phyloP scores from a whole-genome alignment of 495 filamentous ascomycete species.

The Penicillium daleae region DNA sequence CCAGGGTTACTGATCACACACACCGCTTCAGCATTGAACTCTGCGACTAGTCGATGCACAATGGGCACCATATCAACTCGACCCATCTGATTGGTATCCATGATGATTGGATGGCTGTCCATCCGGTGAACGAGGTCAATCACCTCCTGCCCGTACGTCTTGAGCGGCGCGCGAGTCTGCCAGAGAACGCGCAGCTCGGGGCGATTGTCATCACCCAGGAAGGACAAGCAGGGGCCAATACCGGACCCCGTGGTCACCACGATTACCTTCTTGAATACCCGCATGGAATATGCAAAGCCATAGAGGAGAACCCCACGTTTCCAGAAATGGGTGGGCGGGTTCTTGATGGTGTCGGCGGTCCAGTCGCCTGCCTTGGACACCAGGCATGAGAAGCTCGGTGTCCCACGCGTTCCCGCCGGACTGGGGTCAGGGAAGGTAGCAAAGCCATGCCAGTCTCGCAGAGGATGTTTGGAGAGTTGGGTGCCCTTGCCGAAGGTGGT shows the following conservation, averaged over 20 bases:
- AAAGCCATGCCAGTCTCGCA: slow-evolving; percentile 82
- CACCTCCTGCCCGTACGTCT: slow-evolving; percentile 58
- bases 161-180: slow-evolving; percentile 56
- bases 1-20: slow-evolving; percentile 77
- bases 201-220: slow-evolving; percentile 52
- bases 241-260: slow-evolving; percentile 84
- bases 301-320: slow-evolving; percentile 57
- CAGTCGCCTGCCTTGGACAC: slow-evolving; percentile 86
- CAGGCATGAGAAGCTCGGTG: slow-evolving; percentile 63
- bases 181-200: slow-evolving; percentile 61
- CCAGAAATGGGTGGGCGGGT: slow-evolving; percentile 56
- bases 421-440: slow-evolving; percentile 65
- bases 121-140: slow-evolving; percentile 52
- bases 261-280: slow-evolving; percentile 68
- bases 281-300: slow-evolving; percentile 74
- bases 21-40: slow-evolving; percentile 70
- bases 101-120: slow-evolving; percentile 58
- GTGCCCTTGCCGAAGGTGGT: slow-evolving; percentile 51
- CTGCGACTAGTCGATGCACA: slow-evolving; percentile 57
- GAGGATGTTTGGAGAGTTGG: slow-evolving; percentile 54
- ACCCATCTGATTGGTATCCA: slow-evolving; percentile 55
- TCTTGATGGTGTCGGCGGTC: slow-evolving; percentile 66
- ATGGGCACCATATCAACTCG: slow-evolving; percentile 60
- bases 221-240: slow-evolving; percentile 66
- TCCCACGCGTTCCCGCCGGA: slow-evolving; percentile 14